These are phyloP conservation scores for Trichomonascaceae sp. DNA, from an alignment of 1,139 yeast genomes.

Conservation along the genomic window DNA sequence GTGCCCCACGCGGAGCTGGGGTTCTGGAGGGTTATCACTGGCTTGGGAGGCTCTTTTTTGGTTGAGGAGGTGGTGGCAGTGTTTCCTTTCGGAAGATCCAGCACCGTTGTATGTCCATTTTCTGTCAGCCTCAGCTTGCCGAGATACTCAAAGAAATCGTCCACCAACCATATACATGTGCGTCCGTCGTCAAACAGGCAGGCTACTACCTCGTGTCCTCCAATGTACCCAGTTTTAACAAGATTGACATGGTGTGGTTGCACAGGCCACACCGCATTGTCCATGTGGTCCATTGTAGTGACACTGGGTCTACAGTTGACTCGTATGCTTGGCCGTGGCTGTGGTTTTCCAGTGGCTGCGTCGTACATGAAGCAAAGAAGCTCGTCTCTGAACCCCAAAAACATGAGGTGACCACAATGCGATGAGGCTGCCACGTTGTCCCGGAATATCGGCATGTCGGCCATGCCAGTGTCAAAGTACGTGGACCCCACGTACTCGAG, in stretches of 20 bases:
- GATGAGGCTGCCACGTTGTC: constrained; percentile 16
- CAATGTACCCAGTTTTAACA: constrained; percentile 23
- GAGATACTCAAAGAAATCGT: constrained; percentile 8
- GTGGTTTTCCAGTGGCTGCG: constrained; percentile 10
- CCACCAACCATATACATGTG: constrained; percentile 33
- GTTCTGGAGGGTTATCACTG: constrained; percentile 30
- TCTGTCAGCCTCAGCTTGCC: constrained; percentile 1
- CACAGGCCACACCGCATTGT: constrained; percentile 18
- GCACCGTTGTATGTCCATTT: background rate
- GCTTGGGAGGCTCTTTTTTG: constrained; percentile 10
- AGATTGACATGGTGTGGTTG: constrained; percentile 46
- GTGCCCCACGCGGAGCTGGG: constrained; percentile 55
- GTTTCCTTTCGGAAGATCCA: background rate
- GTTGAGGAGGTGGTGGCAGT: background rate
- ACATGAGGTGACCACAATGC: constrained; percentile 7
- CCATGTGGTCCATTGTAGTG: constrained; percentile 10
- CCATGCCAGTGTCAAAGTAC: constrained; percentile 5
- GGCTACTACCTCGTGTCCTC: constrained; percentile 29
- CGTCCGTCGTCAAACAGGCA: constrained; percentile 48
- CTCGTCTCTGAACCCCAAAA: constrained; percentile 10
- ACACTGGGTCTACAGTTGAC: constrained; percentile 12
- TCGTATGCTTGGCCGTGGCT: constrained; percentile 6
- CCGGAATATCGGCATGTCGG: constrained; percentile 12
- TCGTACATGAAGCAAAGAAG: constrained; percentile 4
- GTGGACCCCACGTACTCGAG: too few relatives aligned